These are phyloP conservation scores for Eutreptiella sp. DNA, from an alignment of 208 protist species.

Conservation along the genomic window DNA sequence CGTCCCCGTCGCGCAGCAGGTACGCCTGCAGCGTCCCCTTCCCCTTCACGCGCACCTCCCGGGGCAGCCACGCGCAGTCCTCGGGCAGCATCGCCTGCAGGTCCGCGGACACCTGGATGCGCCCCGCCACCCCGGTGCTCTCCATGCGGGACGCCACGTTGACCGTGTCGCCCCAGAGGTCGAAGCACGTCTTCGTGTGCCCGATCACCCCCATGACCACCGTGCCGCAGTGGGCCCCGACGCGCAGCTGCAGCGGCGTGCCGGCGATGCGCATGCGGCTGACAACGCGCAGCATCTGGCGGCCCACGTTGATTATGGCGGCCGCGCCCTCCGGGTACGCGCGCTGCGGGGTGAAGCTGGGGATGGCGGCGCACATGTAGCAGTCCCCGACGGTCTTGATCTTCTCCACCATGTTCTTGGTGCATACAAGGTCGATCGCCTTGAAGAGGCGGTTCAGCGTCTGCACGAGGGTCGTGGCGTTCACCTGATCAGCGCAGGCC, in stretches of 20 bases:
- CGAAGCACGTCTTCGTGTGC: constrained; percentile 3
- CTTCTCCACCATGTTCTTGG: constrained; percentile 24
- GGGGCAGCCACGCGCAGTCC: not conserved
- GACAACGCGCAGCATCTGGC: no score
- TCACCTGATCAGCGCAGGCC: no score
- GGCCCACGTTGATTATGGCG: not conserved
- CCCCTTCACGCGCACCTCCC: constrained; percentile 3
- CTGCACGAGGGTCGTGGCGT: constrained; percentile 3
- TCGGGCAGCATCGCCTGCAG: not conserved
- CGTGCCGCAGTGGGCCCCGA: no score
- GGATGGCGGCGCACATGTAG: constrained; percentile 21
- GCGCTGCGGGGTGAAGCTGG: no score
- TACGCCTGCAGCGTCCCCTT: constrained; percentile 8
- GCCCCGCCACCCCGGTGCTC: not conserved
- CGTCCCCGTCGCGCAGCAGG: not conserved
- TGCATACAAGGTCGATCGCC: constrained; percentile 19
- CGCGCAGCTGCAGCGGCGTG: no score
- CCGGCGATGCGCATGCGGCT: no score
- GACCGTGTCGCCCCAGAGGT: constrained; percentile 20
- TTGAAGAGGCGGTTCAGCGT: constrained; percentile 20
- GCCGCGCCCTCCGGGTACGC: not conserved
- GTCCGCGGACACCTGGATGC: not conserved
- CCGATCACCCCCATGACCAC: no score
- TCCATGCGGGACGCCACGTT: constrained; percentile 14
- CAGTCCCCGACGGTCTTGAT: constrained; percentile 39